Evolutionary conservation across 2,329 filamentous ascomycete genomes (phyloP).

Genomic region (Hawksworthiomyces lignivorus): DNA sequence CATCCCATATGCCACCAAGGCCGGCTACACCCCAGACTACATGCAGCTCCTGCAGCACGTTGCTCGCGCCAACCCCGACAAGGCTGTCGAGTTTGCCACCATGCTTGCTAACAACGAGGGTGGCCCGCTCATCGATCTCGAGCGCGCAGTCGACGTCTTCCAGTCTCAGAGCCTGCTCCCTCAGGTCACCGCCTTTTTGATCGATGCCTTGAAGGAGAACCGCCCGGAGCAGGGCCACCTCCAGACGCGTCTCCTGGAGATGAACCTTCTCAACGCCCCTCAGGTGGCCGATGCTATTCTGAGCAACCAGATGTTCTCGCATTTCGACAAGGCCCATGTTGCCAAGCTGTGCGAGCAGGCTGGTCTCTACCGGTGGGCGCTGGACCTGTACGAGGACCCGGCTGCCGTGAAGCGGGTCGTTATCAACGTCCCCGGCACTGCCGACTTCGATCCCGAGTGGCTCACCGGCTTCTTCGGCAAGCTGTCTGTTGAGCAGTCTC

Average conservation of each 20-base stretch:
- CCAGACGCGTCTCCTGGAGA: constrained; percentile 91
- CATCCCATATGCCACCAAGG: constrained; percentile 77
- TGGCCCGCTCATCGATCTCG: constrained; percentile 81
- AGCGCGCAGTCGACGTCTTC: constrained; percentile 96
- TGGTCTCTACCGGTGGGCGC: constrained; percentile 73
- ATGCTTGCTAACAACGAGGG: constrained; percentile 82
- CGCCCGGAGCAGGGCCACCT: constrained; percentile 86
- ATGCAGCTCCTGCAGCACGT: constrained; percentile 88
- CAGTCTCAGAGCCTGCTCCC: constrained; percentile 97
- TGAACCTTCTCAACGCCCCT: constrained; percentile 94
- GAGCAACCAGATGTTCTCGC: constrained; percentile 95
- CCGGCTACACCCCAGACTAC: constrained; percentile 91
- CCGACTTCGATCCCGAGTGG: constrained; percentile 88
- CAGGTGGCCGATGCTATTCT: constrained; percentile 97
- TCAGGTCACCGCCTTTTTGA: constrained; percentile 93
- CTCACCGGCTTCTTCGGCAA: constrained; percentile 87
- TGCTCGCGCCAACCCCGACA: constrained; percentile 82
- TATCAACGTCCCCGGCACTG: constrained; percentile 70
- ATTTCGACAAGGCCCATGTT: constrained; percentile 89
- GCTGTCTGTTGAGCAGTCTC: constrained; percentile 87
- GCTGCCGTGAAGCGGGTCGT: constrained; percentile 84
- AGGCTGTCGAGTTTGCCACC: constrained; percentile 91
- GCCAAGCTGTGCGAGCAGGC: constrained; percentile 89
- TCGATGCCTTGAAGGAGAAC: constrained; percentile 93
- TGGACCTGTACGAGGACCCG: constrained; percentile 93